Evolutionary conservation across 1,139 yeast genomes (phyloP), one percentile per base, ranked within the genome.

Genomic region (Lizanozyma gosingica): DNA sequence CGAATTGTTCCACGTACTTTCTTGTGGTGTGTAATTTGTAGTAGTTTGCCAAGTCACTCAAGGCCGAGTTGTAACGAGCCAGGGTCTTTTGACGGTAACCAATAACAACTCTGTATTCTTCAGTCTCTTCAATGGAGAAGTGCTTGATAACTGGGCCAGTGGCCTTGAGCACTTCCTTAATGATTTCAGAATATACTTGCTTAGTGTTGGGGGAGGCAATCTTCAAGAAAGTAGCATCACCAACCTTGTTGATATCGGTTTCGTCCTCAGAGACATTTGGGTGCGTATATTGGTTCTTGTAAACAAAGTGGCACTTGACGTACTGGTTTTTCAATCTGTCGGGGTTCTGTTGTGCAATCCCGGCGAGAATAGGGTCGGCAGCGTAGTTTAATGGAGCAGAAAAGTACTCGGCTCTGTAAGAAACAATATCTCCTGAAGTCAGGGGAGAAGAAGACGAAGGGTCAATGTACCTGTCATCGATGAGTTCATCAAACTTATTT

Each of bases 101-200:
- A 57, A 92, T 84, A 40, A 92, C 79, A 47, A 92, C 80, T 57
- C 97, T 75, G 56, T 85, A 82, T 56, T 90, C 97, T 43, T 75
- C 73, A 14, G 83, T 71, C 49, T 83, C 83, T 48, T 85, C 90
- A 41, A 86, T 73, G 42, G 92, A 83, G 56, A 81, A 83, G 56
- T 87, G 85, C 63, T 83, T 90, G 56, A 92, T 87, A 29, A 88
- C 95, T 15, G 98, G 97, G 43, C 97, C 97, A 42, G 90, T 83
- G 48, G 92, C 80, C 44, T 67, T 67, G 40, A 75, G 70, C n/a
- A 82, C 92, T 54, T 81, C 77, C 40, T 71, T 63, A 58, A 90
- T 80, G 47, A 92, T 74, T 40, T 78, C 78, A 43, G 83, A 75
- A 63, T 90, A 92, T 41, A 90, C 67, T 43, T 69, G 62, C 63